Evolutionary conservation across 345 rosid genomes (phyloP).

Genomic region (Moricandia arvensis): DNA sequence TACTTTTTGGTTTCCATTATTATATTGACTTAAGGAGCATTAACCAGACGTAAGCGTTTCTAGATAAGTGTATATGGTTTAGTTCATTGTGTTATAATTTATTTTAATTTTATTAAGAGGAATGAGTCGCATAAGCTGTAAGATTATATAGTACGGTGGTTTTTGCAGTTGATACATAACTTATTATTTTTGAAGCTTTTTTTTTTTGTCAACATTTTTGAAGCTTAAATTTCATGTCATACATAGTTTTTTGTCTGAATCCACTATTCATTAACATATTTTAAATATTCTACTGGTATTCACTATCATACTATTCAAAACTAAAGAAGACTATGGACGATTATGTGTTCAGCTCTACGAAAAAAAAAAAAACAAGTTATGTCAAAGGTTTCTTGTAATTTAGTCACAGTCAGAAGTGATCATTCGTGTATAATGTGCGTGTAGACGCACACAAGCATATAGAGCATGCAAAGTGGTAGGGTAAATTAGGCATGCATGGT

Average conservation of each 20-base stretch:
- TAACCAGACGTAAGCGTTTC: neutral
- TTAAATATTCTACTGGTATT: no score
- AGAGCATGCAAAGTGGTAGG: conserved; percentile 26
- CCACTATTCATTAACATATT: no score
- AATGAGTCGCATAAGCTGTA: neutral
- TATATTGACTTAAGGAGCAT: neutral
- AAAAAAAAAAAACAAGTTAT: neutral
- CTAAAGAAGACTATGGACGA: neutral
- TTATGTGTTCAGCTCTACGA: neutral
- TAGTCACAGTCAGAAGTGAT: neutral
- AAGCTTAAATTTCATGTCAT: no score
- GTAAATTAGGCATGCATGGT: conserved; percentile 28
- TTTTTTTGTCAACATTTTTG: no score
- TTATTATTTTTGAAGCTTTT: neutral
- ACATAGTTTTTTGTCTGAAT: no score
- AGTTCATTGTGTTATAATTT: neutral
- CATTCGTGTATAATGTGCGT: conserved; percentile 19
- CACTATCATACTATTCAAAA: no score
- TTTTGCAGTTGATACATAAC: neutral
- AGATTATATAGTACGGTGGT: neutral
- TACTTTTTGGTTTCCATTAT: neutral
- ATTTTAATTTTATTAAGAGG: neutral
- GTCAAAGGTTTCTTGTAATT: neutral
- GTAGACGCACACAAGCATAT: conserved; percentile 23
- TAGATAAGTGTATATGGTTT: neutral